These are phyloP conservation scores for Quercus robur DNA, from an alignment of 306 rosid species.

Conservation along the genomic window DNA sequence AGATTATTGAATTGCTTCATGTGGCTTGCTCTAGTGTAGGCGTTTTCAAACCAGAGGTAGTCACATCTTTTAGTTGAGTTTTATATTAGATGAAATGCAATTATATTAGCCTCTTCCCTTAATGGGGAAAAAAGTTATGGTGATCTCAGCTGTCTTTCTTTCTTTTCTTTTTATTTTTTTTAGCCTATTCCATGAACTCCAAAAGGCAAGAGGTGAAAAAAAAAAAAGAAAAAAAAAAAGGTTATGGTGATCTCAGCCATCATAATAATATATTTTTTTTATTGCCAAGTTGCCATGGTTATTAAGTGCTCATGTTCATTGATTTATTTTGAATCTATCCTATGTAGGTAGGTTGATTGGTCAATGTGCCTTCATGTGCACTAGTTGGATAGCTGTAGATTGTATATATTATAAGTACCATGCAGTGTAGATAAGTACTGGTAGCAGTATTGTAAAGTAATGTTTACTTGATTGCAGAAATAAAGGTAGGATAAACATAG, in stretches of 20 bases:
- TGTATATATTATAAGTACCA: constrained; percentile 3
- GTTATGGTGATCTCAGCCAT: background rate
- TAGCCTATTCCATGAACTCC: background rate
- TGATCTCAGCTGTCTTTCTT: background rate
- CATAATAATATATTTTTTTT: background rate
- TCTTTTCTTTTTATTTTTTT: too few species aligned
- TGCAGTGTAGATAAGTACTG: background rate
- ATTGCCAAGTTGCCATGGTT: background rate
- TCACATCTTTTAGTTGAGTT: background rate
- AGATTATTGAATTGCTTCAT: constrained; percentile 56
- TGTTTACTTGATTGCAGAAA: background rate
- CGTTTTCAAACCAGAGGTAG: constrained; percentile 48
- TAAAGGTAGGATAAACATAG: background rate
- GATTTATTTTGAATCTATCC: background rate
- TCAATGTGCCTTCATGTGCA: background rate
- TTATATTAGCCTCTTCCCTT: background rate
- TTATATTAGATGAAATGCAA: background rate
- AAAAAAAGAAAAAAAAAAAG: background rate
- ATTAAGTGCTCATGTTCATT: background rate
- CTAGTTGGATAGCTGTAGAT: background rate
- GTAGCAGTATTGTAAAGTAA: background rate
- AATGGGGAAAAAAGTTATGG: background rate
- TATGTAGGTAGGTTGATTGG: background rate
- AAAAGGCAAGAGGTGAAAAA: background rate
- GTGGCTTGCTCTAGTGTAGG: constrained; percentile 41